phyloP scores from a whole-genome alignment of 2,329 filamentous ascomycete genomes.

The Exophiala sp. region DNA sequence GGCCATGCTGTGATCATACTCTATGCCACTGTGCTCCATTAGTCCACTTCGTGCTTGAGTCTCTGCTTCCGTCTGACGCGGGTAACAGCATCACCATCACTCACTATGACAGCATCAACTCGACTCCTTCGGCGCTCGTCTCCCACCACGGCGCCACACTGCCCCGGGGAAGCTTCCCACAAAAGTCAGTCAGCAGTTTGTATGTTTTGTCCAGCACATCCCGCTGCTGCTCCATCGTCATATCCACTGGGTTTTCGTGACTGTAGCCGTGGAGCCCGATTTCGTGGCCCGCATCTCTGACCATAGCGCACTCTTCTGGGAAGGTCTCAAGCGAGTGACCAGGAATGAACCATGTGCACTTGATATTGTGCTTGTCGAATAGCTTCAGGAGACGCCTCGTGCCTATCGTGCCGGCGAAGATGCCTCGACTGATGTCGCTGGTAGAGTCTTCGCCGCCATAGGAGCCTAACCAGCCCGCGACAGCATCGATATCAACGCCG shows the following conservation, averaged over 20 bases:
- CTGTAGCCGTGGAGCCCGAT: constrained; percentile 61
- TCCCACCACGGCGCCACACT: constrained; percentile 77
- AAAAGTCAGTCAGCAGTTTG: constrained; percentile 60
- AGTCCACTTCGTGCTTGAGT: too few relatives aligned
- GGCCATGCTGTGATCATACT: constrained; percentile 43
- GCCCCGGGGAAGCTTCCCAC: constrained; percentile 64
- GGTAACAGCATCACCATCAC: too few relatives aligned
- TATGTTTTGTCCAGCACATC: constrained; percentile 76
- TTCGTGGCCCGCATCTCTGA: constrained; percentile 60
- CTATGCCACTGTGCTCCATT: too few relatives aligned
- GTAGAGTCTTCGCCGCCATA: constrained; percentile 68
- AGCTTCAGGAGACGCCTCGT: constrained; percentile 62
- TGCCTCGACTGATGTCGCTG: constrained; percentile 65
- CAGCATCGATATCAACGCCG: constrained; percentile 69
- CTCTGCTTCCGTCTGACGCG: too few relatives aligned
- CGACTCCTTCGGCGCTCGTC: constrained; percentile 59
- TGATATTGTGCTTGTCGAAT: constrained; percentile 43
- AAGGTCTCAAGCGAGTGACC: constrained; percentile 61
- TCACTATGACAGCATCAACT: constrained; percentile 40
- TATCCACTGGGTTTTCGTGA: constrained; percentile 66
- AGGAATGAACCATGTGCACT: constrained; percentile 58
- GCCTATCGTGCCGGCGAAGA: constrained; percentile 64
- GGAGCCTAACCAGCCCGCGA: constrained; percentile 68
- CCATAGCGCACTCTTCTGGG: constrained; percentile 57
- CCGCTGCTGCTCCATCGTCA: constrained; percentile 68